Evolutionary conservation across 106 monocot species (phyloP), one percentile per base, ranked within the genome.

Genomic region (Hemerocallis citrina): DNA sequence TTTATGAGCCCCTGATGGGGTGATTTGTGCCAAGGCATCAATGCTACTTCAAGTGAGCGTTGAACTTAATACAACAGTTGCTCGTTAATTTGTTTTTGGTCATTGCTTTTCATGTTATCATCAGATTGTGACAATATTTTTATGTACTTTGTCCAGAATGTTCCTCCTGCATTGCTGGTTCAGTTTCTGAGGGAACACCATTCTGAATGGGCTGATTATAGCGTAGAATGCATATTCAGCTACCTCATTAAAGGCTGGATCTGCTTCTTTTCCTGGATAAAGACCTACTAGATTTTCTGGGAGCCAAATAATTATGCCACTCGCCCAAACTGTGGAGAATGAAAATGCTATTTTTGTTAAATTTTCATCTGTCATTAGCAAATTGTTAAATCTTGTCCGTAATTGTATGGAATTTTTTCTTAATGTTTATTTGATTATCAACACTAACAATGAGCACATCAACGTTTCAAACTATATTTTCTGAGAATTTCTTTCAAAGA

Each of bases 11-110:
- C 37, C 37, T 61, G 87, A 77, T 17, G 87, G 92, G 42, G 39
- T 92, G 21, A 68, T 92, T 4, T 92, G 92, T 71, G 92, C 92
- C 14, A 92, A 85, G 59, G 92, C 92, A 60, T 92, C 92, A 15
- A 88, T 92, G 88, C 45, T 92, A 32, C 81, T 92, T 37, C 87
- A 84, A 65, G 92, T 88, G 21, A 59, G 52, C 35, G 34, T 28
- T n/a, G 37, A 11, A 38, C 11, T 38, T 38, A 38, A 11, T n/a
- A n/a, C n/a, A n/a, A n/a, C n/a, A n/a, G n/a, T n/a, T n/a, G n/a
- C n/a, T n/a, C n/a, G n/a, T n/a, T n/a, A n/a, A n/a, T n/a, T n/a
- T n/a, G n/a, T n/a, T n/a, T n/a, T n/a, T n/a, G n/a, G n/a, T n/a
- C n/a, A n/a, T n/a, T n/a, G n/a, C n/a, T n/a, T n/a, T n/a, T n/a